Base-by-base conservation (phyloP, 2,329 filamentous ascomycete genomes). In the Didymella segeticola region DNA sequence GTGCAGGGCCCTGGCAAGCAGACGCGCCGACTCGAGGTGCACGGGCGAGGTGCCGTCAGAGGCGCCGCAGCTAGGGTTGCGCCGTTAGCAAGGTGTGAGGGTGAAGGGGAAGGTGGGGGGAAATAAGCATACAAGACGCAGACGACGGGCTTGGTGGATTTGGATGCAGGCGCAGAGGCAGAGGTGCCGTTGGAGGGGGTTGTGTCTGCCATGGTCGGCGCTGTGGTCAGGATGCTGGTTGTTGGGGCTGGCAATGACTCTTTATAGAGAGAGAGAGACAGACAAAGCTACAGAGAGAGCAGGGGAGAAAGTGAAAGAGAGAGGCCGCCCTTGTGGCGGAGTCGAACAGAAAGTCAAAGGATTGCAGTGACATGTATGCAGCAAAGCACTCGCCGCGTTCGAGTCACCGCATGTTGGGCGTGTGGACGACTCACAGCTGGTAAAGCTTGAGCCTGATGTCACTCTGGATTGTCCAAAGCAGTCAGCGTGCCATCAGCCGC, bases 21-120 rank as follows among this genome's bases (percentile, higher is more conserved):
- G 78, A 31, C 88, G 88, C 2, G 95, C 95, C 7, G 91, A 87
- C 72, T 87, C 86, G 67, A 96, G 77, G 75, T 97, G 91, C 4
- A 82, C 82, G 12, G 90, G 87, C 58, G 85, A 88, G 45, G 81
- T 86, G 43, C 95, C 95, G 14, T 83, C 75, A 8, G 86, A 88
- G 46, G 95, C 86, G 70, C 93, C 95, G 79, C 95, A 98, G 83
- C 85, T 88, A 64, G 29, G 10, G 29, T 14, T 31, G n/a, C n/a
- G n/a, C n/a, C n/a, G 61, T 66, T 56, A 61, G 62, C 36, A 7
- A 36, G 19, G 22, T 38, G 2, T 17, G 17, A 14, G 3, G 14
- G 19, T 29, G 38, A 5, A 11, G 23, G 39, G 37, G 23, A 30
- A n/a, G 45, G 29, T 30, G 43, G 37, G 23, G 19, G 47, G 15